Base-by-base conservation (phyloP, 768 basidiomycete species). In the Pisolithus albus region DNA sequence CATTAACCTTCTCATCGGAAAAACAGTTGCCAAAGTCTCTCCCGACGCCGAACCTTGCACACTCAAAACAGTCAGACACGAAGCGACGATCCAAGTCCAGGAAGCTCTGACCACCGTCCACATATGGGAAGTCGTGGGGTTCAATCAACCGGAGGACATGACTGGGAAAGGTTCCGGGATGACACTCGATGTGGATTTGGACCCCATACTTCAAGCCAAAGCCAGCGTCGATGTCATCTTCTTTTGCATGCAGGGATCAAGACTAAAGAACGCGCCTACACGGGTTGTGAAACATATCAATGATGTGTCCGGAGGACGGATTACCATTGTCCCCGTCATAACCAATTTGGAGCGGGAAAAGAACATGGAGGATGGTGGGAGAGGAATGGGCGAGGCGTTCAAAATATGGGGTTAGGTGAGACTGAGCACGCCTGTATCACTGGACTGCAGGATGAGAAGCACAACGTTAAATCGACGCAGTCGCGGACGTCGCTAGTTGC, bases 321-420 rank as follows among this genome's bases (percentile, higher is more conserved):
- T 26, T 5, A 43, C 52, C 4, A 44, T 61, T n/a, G 45, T 62
- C 1, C 26, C 59, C 5, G 46, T 50, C 1, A 52, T 61, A 36
- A 61, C 52, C 7, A 39, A 49, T 30, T 55, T 62, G 4, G 58
- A 63, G 45, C 55, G 34, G 19, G 51, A 66, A 6, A 19, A 52
- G 1, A 55, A 56, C 15, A 64, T 64, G 54, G 57, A 61, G 4
- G 52, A 54, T 72, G 70, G 70, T 70, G 69, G 69, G 36, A 18
- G 4, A 36, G 50, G 37, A 67, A 69, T 21, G 1, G 24, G 3
- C 0, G 2, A 2, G 11, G 24, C 1, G 9, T 39, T 9, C 0
- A n/a, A 26, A 24, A 26, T 9, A 15, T 46, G 11, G 34, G 34
- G 1, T 34, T 34, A 15, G 7, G 4, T 10, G 44, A 26, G 18